A percentile compares a stretch with the other conserved stretches of the same genome.
These are phyloP conservation scores for Allium cepa DNA, from an alignment of 106 monocot species.

Conservation along the genomic window DNA sequence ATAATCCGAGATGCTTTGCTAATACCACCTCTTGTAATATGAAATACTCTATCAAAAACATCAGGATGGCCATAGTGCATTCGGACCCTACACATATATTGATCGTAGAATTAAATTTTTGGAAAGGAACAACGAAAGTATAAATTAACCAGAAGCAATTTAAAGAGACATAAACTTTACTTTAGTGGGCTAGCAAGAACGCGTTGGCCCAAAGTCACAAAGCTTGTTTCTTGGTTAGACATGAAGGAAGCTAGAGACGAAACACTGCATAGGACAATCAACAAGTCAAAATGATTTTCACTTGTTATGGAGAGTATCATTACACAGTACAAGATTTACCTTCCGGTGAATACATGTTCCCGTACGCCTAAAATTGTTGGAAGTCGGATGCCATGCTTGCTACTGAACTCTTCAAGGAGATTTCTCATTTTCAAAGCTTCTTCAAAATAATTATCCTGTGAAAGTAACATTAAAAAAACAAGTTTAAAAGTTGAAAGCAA, in stretches of 20 bases:
- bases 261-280: constrained; percentile 37
- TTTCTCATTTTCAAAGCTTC: constrained; percentile 93
- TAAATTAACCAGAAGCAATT: background rate
- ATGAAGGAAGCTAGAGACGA: constrained; percentile 91
- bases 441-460: constrained; percentile 87
- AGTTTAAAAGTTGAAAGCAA: background rate
- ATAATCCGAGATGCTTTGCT: constrained; percentile 89
- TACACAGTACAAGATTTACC: constrained; percentile 15
- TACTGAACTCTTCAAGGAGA: constrained; percentile 79
- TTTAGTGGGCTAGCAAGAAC: constrained; percentile 78
- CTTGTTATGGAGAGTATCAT: too few species aligned
- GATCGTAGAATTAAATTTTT: background rate
- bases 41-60: constrained; percentile 94
- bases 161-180: constrained; percentile 29
- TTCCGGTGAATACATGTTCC: constrained; percentile 90
- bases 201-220: constrained; percentile 88
- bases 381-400: constrained; percentile 46
- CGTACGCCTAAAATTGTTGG: constrained; percentile 78
- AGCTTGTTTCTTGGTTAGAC: constrained; percentile 91
- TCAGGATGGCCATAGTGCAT: constrained; percentile 96
- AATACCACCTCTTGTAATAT: constrained; percentile 86
- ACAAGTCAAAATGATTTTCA: background rate
- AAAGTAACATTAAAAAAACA: background rate
- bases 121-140: too few species aligned
- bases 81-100: constrained; percentile 44